phyloP scores from a whole-genome alignment of 1,284 basidiomycete genomes.

The Sanghuangporus baumii region DNA sequence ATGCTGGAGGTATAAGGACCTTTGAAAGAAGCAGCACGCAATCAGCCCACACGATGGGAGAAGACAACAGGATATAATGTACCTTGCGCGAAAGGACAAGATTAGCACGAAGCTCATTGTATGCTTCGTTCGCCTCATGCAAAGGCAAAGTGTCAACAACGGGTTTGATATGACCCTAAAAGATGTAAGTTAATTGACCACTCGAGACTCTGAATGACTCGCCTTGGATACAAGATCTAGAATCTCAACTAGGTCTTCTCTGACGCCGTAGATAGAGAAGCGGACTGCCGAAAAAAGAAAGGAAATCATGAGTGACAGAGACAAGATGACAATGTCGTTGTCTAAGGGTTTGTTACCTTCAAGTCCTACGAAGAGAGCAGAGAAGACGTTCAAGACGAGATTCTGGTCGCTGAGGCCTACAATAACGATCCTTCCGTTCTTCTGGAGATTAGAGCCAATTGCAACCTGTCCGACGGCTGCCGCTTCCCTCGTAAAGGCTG shows the following conservation, averaged over 20 bases:
- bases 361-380: background rate
- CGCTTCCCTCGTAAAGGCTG: slow-evolving; percentile 4
- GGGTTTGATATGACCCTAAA: background rate
- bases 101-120: slow-evolving; percentile 8
- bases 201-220: background rate
- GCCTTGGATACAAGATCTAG: slow-evolving; percentile 5
- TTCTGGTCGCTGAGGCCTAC: slow-evolving; percentile 4
- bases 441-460: background rate
- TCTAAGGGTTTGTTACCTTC: background rate
- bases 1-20: slow-evolving; percentile 6
- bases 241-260: slow-evolving; percentile 1
- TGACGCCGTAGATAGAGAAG: slow-evolving; percentile 2
- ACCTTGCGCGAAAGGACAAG: slow-evolving; percentile 4
- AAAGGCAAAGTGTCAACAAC: background rate
- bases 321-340: background rate
- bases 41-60: background rate
- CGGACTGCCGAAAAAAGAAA: background rate
- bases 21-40: background rate
- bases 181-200: background rate
- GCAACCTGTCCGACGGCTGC: background rate
- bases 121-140: slow-evolving; percentile 5
- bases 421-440: background rate
- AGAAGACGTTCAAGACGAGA: background rate
- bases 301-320: background rate
- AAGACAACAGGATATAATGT: background rate